Percentiles rank a stretch among this genome's conserved stretches.
Evolutionary conservation across 805 yeast species (phyloP).

Genomic region (Kluyveromyces dobzhanskii): DNA sequence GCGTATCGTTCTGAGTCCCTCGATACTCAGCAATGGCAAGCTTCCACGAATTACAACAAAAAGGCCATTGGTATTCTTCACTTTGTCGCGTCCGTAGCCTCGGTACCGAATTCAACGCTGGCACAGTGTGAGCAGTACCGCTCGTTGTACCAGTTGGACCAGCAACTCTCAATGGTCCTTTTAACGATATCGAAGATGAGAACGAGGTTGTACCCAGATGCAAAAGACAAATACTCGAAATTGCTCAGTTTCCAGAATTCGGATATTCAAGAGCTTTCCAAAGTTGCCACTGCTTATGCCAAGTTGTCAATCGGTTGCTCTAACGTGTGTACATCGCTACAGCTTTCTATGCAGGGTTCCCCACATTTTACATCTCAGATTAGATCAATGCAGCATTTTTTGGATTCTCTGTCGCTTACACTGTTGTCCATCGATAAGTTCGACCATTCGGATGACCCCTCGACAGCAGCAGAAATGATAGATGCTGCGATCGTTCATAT

Average conservation of each 20-base stretch:
- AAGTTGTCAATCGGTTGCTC: slow-evolving; percentile 25
- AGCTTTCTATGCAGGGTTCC: background rate
- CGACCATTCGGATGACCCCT: slow-evolving; percentile 15
- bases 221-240: slow-evolving; percentile 13
- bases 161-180: slow-evolving; percentile 24
- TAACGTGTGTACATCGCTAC: slow-evolving; percentile 10
- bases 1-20: slow-evolving; percentile 17
- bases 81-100: slow-evolving; percentile 6
- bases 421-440: slow-evolving; percentile 25
- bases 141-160: slow-evolving; percentile 12
- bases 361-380: slow-evolving; percentile 8
- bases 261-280: slow-evolving; percentile 20
- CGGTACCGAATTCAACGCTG: slow-evolving; percentile 3
- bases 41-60: slow-evolving; percentile 21
- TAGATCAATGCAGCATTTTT: slow-evolving; percentile 10
- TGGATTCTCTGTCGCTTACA: slow-evolving; percentile 18
- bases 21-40: slow-evolving; percentile 18
- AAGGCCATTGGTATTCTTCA: slow-evolving; percentile 23
- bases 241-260: slow-evolving; percentile 24
- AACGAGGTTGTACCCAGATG: slow-evolving; percentile 12
- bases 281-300: slow-evolving; percentile 20
- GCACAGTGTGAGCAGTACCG: background rate
- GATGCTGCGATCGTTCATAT: slow-evolving; percentile 14
- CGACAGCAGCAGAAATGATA: slow-evolving; percentile 26
- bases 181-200: slow-evolving; percentile 26